A percentile compares a stretch with the other conserved stretches of the same genome.
phyloP scores from a whole-genome alignment of 352 stramenopile genomes.

The Globisporangium heterothallicum region DNA sequence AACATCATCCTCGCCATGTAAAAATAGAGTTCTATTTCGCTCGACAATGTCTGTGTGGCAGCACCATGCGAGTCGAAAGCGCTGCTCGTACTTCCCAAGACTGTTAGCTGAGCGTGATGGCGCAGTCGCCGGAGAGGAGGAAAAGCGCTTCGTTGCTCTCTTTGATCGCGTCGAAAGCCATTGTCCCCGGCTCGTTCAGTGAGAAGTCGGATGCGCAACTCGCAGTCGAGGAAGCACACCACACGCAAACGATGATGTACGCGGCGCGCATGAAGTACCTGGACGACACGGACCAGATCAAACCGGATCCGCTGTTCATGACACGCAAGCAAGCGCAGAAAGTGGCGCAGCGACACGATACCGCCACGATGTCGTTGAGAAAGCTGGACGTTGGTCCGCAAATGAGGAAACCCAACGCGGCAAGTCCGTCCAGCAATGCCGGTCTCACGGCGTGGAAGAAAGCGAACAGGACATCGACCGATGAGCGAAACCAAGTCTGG shows the following conservation, averaged over 20 bases:
- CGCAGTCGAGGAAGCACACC: constrained; percentile 32
- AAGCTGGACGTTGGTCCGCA: constrained; percentile 30
- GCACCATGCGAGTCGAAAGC: not conserved
- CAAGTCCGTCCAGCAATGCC: constrained; percentile 13
- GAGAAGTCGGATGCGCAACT: constrained; percentile 13
- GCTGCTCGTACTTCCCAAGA: too few species aligned
- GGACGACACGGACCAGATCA: constrained; percentile 33
- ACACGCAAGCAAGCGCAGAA: constrained; percentile 77
- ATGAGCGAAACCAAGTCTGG: constrained; percentile 45
- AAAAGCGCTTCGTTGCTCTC: constrained; percentile 23
- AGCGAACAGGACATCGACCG: constrained; percentile 19
- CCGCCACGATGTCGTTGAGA: constrained; percentile 30
- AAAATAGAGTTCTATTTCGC: constrained; percentile 3
- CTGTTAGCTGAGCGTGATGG: too few species aligned
- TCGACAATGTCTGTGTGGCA: too few species aligned
- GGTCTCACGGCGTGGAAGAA: constrained; percentile 31
- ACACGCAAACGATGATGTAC: constrained; percentile 71
- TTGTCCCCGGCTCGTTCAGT: constrained; percentile 16
- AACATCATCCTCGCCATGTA: too few species aligned
- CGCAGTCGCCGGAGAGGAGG: constrained; percentile 4
- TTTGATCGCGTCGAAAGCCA: constrained; percentile 24
- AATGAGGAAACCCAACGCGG: constrained; percentile 15
- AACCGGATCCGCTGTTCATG: constrained; percentile 64
- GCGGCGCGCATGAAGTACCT: constrained; percentile 76
- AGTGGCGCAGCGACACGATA: constrained; percentile 43